Percentiles rank a stretch among this genome's conserved stretches.
These are phyloP conservation scores for Oryza coarctata DNA, from an alignment of 176 grass and related monocot species.

Conservation along the genomic window DNA sequence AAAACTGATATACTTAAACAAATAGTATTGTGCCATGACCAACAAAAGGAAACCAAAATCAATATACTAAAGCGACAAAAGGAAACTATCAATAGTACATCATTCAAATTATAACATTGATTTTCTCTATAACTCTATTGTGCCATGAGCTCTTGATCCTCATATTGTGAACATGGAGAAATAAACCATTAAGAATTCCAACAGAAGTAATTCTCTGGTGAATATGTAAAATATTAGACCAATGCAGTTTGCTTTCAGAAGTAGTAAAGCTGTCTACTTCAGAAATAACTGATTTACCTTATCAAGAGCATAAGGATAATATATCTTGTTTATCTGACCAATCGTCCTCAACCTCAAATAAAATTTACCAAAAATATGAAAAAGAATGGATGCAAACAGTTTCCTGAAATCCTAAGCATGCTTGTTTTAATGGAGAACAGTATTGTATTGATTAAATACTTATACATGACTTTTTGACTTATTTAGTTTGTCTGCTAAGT, in stretches of 20 bases:
- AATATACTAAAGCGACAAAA: neutral
- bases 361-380: neutral
- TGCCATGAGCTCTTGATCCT: neutral
- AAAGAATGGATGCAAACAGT: constrained; percentile 5
- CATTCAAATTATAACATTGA: neutral
- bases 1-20: neutral
- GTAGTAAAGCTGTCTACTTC: neutral
- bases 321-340: neutral
- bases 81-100: neutral
- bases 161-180: neutral
- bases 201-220: neutral
- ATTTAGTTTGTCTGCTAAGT: neutral
- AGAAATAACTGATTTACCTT: constrained; percentile 17
- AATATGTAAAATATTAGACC: constrained; percentile 10
- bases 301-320: neutral
- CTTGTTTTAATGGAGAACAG: neutral
- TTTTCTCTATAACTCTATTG: neutral
- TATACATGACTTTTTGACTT: neutral
- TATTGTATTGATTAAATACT: neutral
- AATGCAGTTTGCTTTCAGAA: constrained; percentile 3
- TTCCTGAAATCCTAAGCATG: constrained; percentile 5
- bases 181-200: neutral
- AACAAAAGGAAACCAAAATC: constrained; percentile 4
- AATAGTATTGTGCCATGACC: neutral
- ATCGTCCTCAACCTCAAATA: neutral